A percentile compares a stretch with the other conserved stretches of the same genome.
Conservation (phyloP, 1,284 basidiomycete species). For the Trametes versicolor region DNA sequence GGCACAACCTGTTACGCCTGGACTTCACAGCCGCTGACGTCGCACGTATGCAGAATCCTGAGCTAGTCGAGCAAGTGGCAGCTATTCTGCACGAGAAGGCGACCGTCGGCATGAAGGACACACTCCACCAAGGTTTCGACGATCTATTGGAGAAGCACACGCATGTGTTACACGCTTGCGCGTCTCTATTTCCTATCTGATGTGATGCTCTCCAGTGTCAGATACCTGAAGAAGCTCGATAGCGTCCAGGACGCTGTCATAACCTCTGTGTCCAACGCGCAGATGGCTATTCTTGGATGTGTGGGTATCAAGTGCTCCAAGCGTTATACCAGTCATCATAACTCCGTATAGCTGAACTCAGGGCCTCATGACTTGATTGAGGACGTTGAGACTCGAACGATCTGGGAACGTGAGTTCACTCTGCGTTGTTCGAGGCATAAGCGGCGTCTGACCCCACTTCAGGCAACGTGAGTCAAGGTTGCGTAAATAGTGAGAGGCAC, state of each 20-base stretch:
- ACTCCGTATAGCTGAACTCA: slow-evolving; percentile 6
- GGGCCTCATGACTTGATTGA: slow-evolving; percentile 20
- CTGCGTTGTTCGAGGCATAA: neutral
- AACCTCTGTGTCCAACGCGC: slow-evolving; percentile 5
- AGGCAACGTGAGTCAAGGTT: slow-evolving; percentile 12
- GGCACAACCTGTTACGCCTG: no score
- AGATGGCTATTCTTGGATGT: slow-evolving; percentile 4
- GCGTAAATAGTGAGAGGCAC: neutral
- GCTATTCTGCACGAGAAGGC: slow-evolving; percentile 14
- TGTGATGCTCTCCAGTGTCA: neutral
- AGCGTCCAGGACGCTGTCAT: slow-evolving; percentile 17
- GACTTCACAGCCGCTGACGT: neutral
- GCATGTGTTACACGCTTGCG: neutral
- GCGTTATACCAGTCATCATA: neutral
- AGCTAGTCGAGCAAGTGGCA: slow-evolving; percentile 13
- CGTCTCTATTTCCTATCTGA: neutral
- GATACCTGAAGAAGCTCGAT: slow-evolving; percentile 15
- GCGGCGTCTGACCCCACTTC: neutral
- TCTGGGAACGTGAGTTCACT: slow-evolving; percentile 18
- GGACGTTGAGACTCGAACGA: slow-evolving; percentile 9
- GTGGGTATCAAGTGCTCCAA: neutral
- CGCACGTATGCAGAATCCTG: neutral
- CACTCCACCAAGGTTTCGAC: slow-evolving; percentile 11
- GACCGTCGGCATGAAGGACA: slow-evolving; percentile 17
- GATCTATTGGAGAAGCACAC: slow-evolving; percentile 15